These are phyloP conservation scores for Penicillium sp. DNA, from an alignment of 2,329 filamentous ascomycete genomes.

Conservation along the genomic window DNA sequence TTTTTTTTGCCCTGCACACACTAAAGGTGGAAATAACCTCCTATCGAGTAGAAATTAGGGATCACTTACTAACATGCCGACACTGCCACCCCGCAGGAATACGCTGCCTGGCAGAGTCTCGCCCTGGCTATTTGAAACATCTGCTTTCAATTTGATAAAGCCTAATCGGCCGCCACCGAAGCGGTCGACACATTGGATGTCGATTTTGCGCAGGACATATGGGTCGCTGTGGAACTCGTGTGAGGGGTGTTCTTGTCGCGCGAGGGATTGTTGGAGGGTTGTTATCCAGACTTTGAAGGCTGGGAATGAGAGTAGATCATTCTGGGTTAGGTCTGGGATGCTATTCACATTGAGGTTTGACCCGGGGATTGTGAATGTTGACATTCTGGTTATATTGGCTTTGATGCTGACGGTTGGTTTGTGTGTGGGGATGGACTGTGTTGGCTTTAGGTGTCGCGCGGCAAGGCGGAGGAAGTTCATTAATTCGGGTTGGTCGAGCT, in stretches of 20 bases:
- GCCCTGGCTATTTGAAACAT: slow-evolving; percentile 52
- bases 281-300: slow-evolving; percentile 56
- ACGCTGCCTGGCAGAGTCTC: slow-evolving; percentile 56
- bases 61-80: slow-evolving; percentile 54
- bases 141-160: slow-evolving; percentile 56
- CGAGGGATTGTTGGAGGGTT: slow-evolving; percentile 50
- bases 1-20: neutral
- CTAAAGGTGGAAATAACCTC: neutral
- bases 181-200: slow-evolving; percentile 55
- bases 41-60: neutral
- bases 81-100: slow-evolving; percentile 58
- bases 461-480: slow-evolving; percentile 5
- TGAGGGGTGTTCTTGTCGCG: slow-evolving; percentile 43
- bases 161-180: slow-evolving; percentile 52
- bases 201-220: slow-evolving; percentile 52
- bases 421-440: neutral
- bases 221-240: slow-evolving; percentile 54
- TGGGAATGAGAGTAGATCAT: slow-evolving; percentile 50
- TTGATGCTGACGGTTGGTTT: neutral
- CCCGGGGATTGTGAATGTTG: slow-evolving; percentile 43
- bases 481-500: neutral
- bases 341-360: slow-evolving; percentile 42
- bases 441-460: slow-evolving; percentile 1
- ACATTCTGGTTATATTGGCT: slow-evolving; percentile 30
- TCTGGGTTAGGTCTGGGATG: slow-evolving; percentile 42